phyloP scores from a whole-genome alignment of 2,329 filamentous ascomycete genomes.

The Ophiostoma tasmaniense region DNA sequence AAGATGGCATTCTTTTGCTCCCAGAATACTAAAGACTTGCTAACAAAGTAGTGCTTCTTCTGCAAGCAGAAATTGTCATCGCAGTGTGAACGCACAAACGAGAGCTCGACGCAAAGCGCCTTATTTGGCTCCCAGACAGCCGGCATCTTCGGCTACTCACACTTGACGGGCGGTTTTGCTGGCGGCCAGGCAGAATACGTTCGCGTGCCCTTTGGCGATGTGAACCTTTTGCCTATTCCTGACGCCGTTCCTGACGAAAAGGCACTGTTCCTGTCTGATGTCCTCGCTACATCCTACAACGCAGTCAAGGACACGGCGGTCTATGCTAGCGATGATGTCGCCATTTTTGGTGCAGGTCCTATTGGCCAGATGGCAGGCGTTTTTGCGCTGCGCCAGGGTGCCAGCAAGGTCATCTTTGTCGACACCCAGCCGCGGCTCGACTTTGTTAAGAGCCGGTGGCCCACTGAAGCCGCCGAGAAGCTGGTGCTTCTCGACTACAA shows the following conservation, averaged over 20 bases:
- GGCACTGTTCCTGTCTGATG: slow-evolving; percentile 69
- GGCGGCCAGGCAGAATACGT: slow-evolving; percentile 85
- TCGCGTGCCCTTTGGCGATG: slow-evolving; percentile 69
- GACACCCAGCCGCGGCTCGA: slow-evolving; percentile 65
- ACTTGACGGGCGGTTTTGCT: slow-evolving; percentile 79
- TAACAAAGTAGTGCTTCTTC: slow-evolving; percentile 52
- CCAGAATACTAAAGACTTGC: neutral
- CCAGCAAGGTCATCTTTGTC: slow-evolving; percentile 67
- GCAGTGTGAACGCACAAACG: slow-evolving; percentile 72
- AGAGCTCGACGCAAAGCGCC: slow-evolving; percentile 61
- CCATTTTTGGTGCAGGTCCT: slow-evolving; percentile 77
- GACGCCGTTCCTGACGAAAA: slow-evolving; percentile 78
- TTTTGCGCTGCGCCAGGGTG: slow-evolving; percentile 67
- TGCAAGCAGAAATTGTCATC: slow-evolving; percentile 72
- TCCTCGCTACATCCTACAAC: slow-evolving; percentile 71
- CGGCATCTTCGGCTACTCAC: slow-evolving; percentile 65
- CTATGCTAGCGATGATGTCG: slow-evolving; percentile 67
- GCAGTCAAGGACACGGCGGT: slow-evolving; percentile 76
- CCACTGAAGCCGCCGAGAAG: slow-evolving; percentile 39
- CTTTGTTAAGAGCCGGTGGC: slow-evolving; percentile 55
- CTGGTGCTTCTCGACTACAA: slow-evolving; percentile 63
- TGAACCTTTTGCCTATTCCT: slow-evolving; percentile 73
- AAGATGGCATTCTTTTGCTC: neutral
- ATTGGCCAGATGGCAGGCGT: slow-evolving; percentile 77
- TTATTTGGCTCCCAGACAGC: slow-evolving; percentile 72